These are phyloP conservation scores for Blastocystis sp. DNA, from an alignment of 352 stramenopile species.

Conservation along the genomic window DNA sequence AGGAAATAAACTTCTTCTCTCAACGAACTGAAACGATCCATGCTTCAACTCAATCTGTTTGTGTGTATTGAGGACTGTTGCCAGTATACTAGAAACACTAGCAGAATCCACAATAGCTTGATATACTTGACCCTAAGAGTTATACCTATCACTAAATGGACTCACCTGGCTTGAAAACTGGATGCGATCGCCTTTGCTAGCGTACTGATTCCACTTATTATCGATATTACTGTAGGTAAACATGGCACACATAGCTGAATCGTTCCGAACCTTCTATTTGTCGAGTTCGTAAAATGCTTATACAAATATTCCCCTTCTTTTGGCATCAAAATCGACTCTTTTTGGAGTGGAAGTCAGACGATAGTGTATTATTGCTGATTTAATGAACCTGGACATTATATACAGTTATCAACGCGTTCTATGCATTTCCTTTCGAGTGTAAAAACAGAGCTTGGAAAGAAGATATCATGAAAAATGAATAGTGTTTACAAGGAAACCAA, in stretches of 20 bases:
- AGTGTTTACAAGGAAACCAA: background rate
- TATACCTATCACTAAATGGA: background rate
- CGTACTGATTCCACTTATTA: constrained; percentile 62
- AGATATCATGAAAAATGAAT: background rate
- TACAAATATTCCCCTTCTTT: too few relatives aligned
- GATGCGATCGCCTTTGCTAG: constrained; percentile 62
- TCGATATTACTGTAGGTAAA: constrained; percentile 47
- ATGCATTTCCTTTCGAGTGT: too few relatives aligned
- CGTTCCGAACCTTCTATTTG: background rate
- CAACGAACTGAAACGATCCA: constrained; percentile 27
- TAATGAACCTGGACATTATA: too few relatives aligned
- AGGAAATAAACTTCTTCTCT: background rate
- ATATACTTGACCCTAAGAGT: constrained; percentile 22
- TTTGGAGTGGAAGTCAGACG: too few relatives aligned
- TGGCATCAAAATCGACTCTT: too few relatives aligned
- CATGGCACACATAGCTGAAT: background rate
- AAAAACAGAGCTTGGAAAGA: too few relatives aligned
- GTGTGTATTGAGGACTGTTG: constrained; percentile 7
- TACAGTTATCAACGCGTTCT: too few relatives aligned
- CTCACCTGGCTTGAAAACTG: constrained; percentile 37
- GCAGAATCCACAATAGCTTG: constrained; percentile 35
- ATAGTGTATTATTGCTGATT: too few relatives aligned
- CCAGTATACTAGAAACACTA: constrained; percentile 5
- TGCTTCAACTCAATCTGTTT: constrained; percentile 63
- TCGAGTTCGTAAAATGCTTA: too few relatives aligned